Conservation (phyloP, 2,329 filamentous ascomycete genomes). For the Herpotrichia juniperi region DNA sequence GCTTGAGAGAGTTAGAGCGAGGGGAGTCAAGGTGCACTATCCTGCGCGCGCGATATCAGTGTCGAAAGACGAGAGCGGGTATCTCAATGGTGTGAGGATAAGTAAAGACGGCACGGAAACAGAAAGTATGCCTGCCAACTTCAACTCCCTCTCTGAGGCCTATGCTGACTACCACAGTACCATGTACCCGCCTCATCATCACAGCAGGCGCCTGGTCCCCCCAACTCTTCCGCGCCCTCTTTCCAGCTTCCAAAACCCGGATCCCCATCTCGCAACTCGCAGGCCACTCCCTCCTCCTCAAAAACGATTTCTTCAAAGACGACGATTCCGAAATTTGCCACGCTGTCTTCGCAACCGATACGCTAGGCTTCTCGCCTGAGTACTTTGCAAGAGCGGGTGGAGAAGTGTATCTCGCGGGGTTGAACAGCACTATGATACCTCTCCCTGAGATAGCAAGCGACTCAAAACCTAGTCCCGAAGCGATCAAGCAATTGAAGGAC, state of each 20-base stretch:
- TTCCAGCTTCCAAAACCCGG: constrained; percentile 59
- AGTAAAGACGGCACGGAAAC: constrained; percentile 54
- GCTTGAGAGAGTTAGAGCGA: constrained; percentile 60
- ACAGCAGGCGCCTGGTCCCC: constrained; percentile 75
- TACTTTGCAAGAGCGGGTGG: constrained; percentile 70
- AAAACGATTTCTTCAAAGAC: constrained; percentile 61
- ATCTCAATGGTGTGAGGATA: constrained; percentile 61
- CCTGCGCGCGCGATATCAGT: constrained; percentile 64
- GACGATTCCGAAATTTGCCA: constrained; percentile 62
- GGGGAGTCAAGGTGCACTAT: constrained; percentile 70
- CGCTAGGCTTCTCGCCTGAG: constrained; percentile 69
- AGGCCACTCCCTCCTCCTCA: constrained; percentile 74
- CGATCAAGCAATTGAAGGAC: constrained; percentile 58
- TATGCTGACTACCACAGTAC: constrained; percentile 49
- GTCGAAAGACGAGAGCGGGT: constrained; percentile 55
- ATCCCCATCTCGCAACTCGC: constrained; percentile 68
- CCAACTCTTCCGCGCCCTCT: constrained; percentile 67
- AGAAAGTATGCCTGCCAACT: constrained; percentile 40
- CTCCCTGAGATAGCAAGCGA: constrained; percentile 65
- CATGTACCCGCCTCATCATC: constrained; percentile 70
- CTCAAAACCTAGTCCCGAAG: constrained; percentile 52
- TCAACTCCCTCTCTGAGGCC: neutral
- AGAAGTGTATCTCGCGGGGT: constrained; percentile 74
- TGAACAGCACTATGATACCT: constrained; percentile 67
- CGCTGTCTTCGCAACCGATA: constrained; percentile 70